Evolutionary conservation across 164 flowering plant genomes (phyloP).

Genomic region (Stephania yunnanensis): DNA sequence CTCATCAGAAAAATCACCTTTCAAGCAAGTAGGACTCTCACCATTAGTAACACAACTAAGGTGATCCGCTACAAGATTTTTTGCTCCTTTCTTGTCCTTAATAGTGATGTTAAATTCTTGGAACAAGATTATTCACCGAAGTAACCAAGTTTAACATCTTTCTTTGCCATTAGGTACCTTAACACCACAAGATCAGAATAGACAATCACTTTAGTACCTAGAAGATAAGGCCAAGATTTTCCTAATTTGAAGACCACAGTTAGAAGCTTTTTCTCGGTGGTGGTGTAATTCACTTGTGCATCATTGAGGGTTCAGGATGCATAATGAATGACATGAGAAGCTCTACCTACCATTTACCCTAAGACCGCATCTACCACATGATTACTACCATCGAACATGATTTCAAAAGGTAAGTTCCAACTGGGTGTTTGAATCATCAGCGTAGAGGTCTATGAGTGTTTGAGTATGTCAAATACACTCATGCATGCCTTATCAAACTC

Average conservation of each 20-base stretch:
- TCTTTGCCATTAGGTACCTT: background rate
- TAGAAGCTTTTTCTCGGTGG: too few species aligned
- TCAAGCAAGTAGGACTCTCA: background rate
- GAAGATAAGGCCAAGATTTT: too few species aligned
- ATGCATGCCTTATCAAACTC: background rate
- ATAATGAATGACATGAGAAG: too few species aligned
- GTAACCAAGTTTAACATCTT: conserved; percentile 5
- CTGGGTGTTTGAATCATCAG: conserved; percentile 7
- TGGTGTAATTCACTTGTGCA: too few species aligned
- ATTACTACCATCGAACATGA: background rate
- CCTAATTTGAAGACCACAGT: too few species aligned
- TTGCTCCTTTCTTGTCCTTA: background rate
- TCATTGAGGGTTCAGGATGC: too few species aligned
- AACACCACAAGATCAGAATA: background rate
- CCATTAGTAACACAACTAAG: background rate
- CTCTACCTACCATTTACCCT: too few species aligned
- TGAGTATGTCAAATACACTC: background rate
- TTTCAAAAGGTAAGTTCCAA: conserved; percentile 4
- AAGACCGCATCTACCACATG: too few species aligned
- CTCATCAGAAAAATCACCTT: conserved; percentile 17
- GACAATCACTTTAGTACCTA: too few species aligned
- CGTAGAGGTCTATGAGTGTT: background rate
- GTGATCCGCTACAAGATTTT: background rate
- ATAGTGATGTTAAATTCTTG: conserved; percentile 14
- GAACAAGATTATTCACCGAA: conserved; percentile 7